Base-by-base conservation (phyloP, 495 filamentous ascomycete species). In the Rhizodiscina lignyota region DNA sequence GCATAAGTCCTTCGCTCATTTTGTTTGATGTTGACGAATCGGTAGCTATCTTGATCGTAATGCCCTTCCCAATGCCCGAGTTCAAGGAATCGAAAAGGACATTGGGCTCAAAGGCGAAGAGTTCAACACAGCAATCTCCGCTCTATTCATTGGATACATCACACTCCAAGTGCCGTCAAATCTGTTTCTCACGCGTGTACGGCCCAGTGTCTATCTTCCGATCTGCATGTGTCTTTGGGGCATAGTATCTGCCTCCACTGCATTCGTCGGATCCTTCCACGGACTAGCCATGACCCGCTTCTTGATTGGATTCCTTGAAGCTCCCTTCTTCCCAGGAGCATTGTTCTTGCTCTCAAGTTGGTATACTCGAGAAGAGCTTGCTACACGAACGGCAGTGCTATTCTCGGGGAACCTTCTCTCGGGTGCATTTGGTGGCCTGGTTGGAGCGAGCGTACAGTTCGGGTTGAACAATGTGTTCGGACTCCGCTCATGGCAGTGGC, bases 71-170 rank as follows among this genome's bases (percentile, higher is more conserved):
- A 23, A 20, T 3, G 35, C 35, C 2, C 21, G 26, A 26, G 19
- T 37, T 18, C 35, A 37, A 30, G 35, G 35, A 5, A 37, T 37
- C 12, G 26, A 10, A 10, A 13, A 15, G 4, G 35, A 27, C n/a
- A 21, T 37, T 8, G 26, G 26, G 19, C 27, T 37, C 22, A 37
- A 17, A 2, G 26, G 19, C 4, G 22, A 28, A 13, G 19, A 37
- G 17, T 37, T 37, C 13, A 23, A 20, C 15, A 37, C 26, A 5
- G 6, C 35, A 15, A 30, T 37, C 6, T 37, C 35, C 5, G 26
- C 70, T 36, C 54, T 72, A 1, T 70, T 70, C 33, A 65, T 70
- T 21, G 67, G 53, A 6, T 72, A 69, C 32, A 61, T 70, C 30
- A 47, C 4, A 11, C 30, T 40, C 16, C 45, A 48, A 45, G 63